Evolutionary conservation across 2,329 filamentous ascomycete species (phyloP), one percentile per base, ranked within the genome.

Genomic region (Ceratocystis colombiana): DNA sequence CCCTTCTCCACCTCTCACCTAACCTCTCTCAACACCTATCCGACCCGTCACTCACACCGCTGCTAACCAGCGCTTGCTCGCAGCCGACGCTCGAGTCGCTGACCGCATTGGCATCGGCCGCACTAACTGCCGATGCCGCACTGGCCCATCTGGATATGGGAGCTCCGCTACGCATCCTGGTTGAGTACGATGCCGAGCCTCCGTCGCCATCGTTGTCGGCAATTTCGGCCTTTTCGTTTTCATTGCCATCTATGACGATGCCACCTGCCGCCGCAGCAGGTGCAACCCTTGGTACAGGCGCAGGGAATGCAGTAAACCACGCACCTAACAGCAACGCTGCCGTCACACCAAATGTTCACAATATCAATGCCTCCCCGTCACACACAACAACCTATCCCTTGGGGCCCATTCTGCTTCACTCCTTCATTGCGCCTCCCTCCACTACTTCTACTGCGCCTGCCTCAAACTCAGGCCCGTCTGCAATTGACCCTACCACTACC

Each of bases 41-140:
- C 70, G 83, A 85, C 76, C 75, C 78, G 68, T 75, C 79, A 68
- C 78, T 83, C 69, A 82, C 80, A 3, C 82, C 83, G 41, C 78
- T 86, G 69, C 78, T 86, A 71, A 81, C 80, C 22, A 82, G 80
- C 33, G 78, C 80, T 67, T 75, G 74, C 64, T 76, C 76, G 25
- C 73, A 74, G 64, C 72, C 74, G 5, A 77, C 79, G 65, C 76
- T 79, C 67, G 76, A 79, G 64, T 77, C 81, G n/a, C 78, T 86
- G 64, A 78, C 80, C 5, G 73, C 76, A 3, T 78, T 86, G 53
- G 78, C 83, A 41, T 77, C 78, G 59, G 78, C 79, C 62, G 81
- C 83, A 17, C 77, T 85, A 28, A 77, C 76, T 68, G 79, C 80
- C 12, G 79, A 82, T 71, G 79, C 82, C 59, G 76, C 82, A 62